These are phyloP conservation scores for Salvia sclarea DNA, from an alignment of 305 asterid species.

Conservation along the genomic window DNA sequence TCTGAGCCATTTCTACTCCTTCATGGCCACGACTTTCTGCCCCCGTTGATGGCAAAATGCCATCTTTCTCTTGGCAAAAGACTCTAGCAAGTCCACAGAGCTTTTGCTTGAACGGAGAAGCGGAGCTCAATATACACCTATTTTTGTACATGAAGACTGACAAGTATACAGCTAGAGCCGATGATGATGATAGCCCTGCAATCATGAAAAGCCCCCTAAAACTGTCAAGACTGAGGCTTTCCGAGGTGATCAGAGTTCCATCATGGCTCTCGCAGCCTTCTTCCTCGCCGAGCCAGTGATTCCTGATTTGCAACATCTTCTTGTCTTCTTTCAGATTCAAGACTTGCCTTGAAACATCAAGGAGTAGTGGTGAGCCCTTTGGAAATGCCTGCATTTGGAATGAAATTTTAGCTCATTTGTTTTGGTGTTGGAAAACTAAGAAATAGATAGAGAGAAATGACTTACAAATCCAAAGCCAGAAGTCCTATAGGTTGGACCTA, in stretches of 20 bases:
- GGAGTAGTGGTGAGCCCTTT: conserved; percentile 46
- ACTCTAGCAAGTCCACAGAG: too few relatives aligned
- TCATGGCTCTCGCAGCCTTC: background rate
- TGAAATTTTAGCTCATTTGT: too few relatives aligned
- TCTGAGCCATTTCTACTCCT: background rate
- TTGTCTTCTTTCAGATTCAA: background rate
- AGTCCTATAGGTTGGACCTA: background rate
- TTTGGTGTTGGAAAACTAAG: too few relatives aligned
- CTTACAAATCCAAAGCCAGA: background rate
- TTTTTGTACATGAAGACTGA: background rate
- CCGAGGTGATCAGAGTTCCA: background rate
- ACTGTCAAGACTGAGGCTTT: background rate
- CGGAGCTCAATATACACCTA: background rate
- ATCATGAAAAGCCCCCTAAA: background rate
- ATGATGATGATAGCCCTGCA: background rate
- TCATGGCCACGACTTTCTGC: too few relatives aligned
- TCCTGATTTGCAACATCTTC: background rate
- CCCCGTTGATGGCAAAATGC: too few relatives aligned
- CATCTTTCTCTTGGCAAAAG: too few relatives aligned
- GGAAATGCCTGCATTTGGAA: conserved; percentile 47
- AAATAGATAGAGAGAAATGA: background rate
- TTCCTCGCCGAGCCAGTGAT: background rate
- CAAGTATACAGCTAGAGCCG: background rate
- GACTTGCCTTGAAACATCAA: conserved; percentile 37
- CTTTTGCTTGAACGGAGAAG: background rate